Base-by-base conservation (phyloP, 768 basidiomycete species). In the Asterophora parasitica region DNA sequence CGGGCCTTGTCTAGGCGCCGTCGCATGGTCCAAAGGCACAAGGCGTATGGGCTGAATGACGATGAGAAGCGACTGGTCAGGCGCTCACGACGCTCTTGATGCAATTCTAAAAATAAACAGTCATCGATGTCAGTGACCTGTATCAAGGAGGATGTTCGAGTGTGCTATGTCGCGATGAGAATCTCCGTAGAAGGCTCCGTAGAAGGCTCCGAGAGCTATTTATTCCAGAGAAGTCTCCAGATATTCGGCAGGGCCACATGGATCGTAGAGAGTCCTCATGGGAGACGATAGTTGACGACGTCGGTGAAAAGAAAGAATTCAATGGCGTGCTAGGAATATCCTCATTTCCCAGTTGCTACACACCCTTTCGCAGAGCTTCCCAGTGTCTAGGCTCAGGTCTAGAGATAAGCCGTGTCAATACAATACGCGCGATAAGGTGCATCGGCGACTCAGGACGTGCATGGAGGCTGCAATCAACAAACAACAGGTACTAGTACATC, bases 21-120 rank as follows among this genome's bases (percentile, higher is more conserved):
- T 44, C 43, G 32, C 43, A 44, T 44, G 43, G 43, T 44, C 26
- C 32, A 33, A 44, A 44, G 16, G 4, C 19, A 35, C 17, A 9
- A 11, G 23, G 17, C 43, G 43, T 33, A n/a, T 44, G 43, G 43
- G 33, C n/a, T 7, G 3, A 44, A 15, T 26, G 16, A 26, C 16
- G 20, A 34, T 13, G 11, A 27, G 8, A n/a, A 35, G 4, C 4
- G n/a, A 19, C 32, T 11, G 31, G 42, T 20, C 38, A 39, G 38
- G n/a, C 12, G 16, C 32, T 9, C 42, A 44, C 15, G 12, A 17
- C 2, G 12, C n/a, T 32, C 43, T 15, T 44, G 43, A 44, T 44
- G 20, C 13, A 32, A 44, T 44, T 44, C 43, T 26, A 35, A 34
- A 44, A 35, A 44, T 44, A 44, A 16, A 35, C 32, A 10, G 15